A percentile compares a stretch with the other conserved stretches of the same genome.
These are phyloP conservation scores for Plenodomus lindquistii DNA, from an alignment of 2,329 filamentous ascomycete species.

Conservation along the genomic window DNA sequence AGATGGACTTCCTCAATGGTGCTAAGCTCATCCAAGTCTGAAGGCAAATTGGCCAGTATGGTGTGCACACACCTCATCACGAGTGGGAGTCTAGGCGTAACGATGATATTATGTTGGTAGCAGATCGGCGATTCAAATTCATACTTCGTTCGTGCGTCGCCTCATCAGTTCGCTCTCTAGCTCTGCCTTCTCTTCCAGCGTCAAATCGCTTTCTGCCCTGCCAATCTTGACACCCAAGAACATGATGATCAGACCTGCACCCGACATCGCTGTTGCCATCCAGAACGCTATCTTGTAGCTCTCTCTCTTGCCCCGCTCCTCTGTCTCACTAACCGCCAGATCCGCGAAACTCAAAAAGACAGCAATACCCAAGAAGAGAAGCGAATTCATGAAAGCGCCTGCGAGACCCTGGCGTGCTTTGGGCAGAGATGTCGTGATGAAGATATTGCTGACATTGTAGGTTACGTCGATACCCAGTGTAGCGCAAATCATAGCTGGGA, in stretches of 20 bases:
- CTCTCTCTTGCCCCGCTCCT: slow-evolving; percentile 28
- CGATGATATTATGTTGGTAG: not conserved
- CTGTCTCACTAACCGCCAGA: slow-evolving; percentile 39
- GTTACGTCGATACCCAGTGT: slow-evolving; percentile 45
- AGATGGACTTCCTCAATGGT: slow-evolving; percentile 58
- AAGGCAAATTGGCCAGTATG: not conserved
- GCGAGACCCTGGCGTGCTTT: slow-evolving; percentile 41
- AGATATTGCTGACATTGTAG: slow-evolving; percentile 45
- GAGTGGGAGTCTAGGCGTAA: too few species aligned
- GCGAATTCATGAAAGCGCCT: slow-evolving; percentile 41
- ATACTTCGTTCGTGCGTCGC: slow-evolving; percentile 14
- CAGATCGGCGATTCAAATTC: not conserved
- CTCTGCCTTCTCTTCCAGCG: slow-evolving; percentile 36
- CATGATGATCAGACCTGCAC: slow-evolving; percentile 39
- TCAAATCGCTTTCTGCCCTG: slow-evolving; percentile 42
- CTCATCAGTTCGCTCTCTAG: slow-evolving; percentile 35
- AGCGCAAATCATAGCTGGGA: slow-evolving; percentile 50
- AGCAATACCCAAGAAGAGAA: slow-evolving; percentile 43
- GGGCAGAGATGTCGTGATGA: slow-evolving; percentile 42
- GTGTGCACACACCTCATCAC: too few species aligned
- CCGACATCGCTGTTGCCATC: slow-evolving; percentile 38
- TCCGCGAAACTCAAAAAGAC: slow-evolving; percentile 44
- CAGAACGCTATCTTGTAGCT: slow-evolving; percentile 46
- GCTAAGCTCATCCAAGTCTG: slow-evolving; percentile 2
- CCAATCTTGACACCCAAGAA: slow-evolving; percentile 43